phyloP scores from a whole-genome alignment of 129 eudicot genomes.

The Gnaphalium uliginosum region DNA sequence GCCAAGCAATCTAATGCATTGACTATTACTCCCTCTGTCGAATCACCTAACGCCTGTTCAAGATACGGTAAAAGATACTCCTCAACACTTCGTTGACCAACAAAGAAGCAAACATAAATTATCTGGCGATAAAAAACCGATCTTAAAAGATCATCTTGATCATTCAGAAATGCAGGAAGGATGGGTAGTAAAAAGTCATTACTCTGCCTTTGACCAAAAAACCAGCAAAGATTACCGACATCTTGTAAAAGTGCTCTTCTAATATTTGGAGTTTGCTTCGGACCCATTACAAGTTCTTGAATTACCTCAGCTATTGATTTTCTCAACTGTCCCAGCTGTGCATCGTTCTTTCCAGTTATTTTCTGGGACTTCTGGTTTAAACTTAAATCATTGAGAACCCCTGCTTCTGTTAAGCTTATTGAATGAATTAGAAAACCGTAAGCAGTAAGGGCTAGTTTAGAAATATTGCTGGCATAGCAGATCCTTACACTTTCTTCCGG shows the following conservation, averaged over 20 bases:
- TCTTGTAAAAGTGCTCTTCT: conserved; percentile 92
- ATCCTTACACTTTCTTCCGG: conserved; percentile 95
- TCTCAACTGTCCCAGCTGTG: conserved; percentile 76
- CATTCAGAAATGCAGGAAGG: conserved; percentile 92
- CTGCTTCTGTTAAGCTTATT: conserved; percentile 93
- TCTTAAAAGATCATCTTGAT: conserved; percentile 83
- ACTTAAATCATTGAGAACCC: conserved; percentile 74
- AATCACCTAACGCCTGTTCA: conserved; percentile 88
- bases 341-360: conserved; percentile 50
- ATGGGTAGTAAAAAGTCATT: conserved; percentile 86
- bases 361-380: conserved; percentile 43
- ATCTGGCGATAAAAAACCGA: conserved; percentile 83
- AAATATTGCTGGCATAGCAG: conserved; percentile 89
- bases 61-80: conserved; percentile 94
- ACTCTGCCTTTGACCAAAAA: conserved; percentile 92
- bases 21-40: conserved; percentile 79
- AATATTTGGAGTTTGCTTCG: conserved; percentile 94
- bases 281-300: conserved; percentile 99
- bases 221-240: conserved; percentile 89
- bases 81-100: conserved; percentile 97
- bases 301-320: conserved; percentile 93
- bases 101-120: conserved; percentile 86
- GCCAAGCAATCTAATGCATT: conserved; percentile 82
- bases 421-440: conserved; percentile 91
- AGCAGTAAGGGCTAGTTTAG: conserved; percentile 89